phyloP scores from a whole-genome alignment of 306 rosid genomes.

The Cicer judaicum region DNA sequence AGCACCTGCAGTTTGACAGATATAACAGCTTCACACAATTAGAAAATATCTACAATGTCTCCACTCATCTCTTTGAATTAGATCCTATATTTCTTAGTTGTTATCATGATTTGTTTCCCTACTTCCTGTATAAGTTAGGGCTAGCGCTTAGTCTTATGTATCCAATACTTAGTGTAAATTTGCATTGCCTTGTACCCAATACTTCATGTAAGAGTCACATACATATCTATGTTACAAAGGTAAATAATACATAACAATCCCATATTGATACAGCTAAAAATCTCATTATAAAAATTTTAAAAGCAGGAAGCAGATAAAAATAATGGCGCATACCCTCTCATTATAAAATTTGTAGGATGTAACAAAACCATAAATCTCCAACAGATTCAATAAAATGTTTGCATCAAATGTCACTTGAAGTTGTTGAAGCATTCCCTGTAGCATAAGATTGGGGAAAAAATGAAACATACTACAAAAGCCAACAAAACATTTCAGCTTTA shows the following conservation, averaged over 20 bases:
- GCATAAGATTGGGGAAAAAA: conserved; percentile 33
- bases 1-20: conserved; percentile 65
- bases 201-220: neutral
- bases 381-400: conserved; percentile 49
- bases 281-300: conserved; percentile 2
- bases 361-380: conserved; percentile 62
- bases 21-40: conserved; percentile 5
- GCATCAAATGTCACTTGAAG: conserved; percentile 70
- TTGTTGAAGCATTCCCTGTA: conserved; percentile 74
- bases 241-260: conserved; percentile 20
- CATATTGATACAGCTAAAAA: neutral
- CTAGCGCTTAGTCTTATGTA: neutral
- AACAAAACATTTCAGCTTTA: conserved; percentile 27
- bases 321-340: conserved; percentile 65
- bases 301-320: neutral
- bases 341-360: conserved; percentile 69
- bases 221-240: conserved; percentile 17
- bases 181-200: neutral
- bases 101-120: conserved; percentile 1
- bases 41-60: conserved; percentile 3
- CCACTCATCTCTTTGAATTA: neutral
- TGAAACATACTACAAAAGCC: neutral
- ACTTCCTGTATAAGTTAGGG: neutral
- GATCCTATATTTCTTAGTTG: neutral
- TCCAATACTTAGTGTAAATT: neutral